Base-by-base conservation (phyloP, 164 flowering plant genomes). In the Protea cynaroides region DNA sequence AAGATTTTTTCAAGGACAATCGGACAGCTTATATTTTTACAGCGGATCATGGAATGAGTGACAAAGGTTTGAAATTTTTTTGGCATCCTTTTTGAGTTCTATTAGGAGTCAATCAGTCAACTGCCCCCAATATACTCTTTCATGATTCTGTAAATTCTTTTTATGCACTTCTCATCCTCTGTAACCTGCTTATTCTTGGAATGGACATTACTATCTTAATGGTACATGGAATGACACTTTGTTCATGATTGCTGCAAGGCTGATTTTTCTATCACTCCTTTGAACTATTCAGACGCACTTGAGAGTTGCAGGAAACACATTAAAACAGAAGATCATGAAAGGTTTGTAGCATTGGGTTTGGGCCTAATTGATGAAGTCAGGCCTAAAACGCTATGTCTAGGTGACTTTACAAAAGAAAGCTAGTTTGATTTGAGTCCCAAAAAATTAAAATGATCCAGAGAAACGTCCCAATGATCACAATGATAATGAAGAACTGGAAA, bases 1-100 rank as follows among this genome's bases (percentile, higher is more conserved):
- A 93, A 74, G 78, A 57, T 62, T 89, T 83, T 79, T 93, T 77
- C 87, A 80, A 78, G 80, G 98, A 93, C 82, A 87, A 90, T 62
- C 84, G 64, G 19, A 93, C 98, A 62, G 84, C 98, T 55, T 93
- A 86, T 74, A 71, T 93, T 65, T 93, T 93, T 72, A 90, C 98
- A n/a, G 98, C 98, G 63, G 98, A 93, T 77, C 98, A 93, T 83
- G 98, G 98, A 71, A 93, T 93, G 97, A 86, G 89, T 62, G 98
- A 93, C 81, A 90, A 93, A 93, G 98, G 98, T 93, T 53, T 15
- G 77, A 50, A 63, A 58, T 43, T n/a, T 25, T 47, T 63, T 69
- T 62, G 43, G 21, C 57, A 25, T 56, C 23, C 54, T 55, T 70
- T 55, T 38, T 25, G 8, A 36, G 13, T 62, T 62, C n/a, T 9